Percentiles rank a stretch among this genome's conserved stretches.
Evolutionary conservation across 148 eudicot genomes (phyloP).

Genomic region (Cornus kousa): DNA sequence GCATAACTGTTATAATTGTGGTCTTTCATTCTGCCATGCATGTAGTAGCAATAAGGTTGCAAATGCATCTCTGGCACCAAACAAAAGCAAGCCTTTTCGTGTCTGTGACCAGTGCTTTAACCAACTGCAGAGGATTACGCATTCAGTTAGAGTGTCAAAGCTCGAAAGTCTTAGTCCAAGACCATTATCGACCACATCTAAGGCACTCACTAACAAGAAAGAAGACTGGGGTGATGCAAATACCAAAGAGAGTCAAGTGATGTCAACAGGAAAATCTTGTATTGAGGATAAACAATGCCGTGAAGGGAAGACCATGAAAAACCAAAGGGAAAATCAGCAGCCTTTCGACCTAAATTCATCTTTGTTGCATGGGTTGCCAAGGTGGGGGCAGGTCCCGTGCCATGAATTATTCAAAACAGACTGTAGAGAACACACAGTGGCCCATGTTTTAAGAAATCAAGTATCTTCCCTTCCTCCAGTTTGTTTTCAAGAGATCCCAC

Average conservation of each 20-base stretch:
- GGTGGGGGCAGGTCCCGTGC: slow-evolving; percentile 41
- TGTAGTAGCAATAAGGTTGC: slow-evolving; percentile 34
- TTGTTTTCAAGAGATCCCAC: slow-evolving; percentile 9
- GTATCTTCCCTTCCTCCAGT: slow-evolving; percentile 14
- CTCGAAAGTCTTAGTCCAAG: slow-evolving; percentile 24
- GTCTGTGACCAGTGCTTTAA: slow-evolving; percentile 38
- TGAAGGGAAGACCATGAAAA: slow-evolving; percentile 14
- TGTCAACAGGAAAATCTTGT: slow-evolving; percentile 2
- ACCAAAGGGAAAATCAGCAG: neutral
- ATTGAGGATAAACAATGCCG: slow-evolving; percentile 14
- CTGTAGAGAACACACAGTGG: neutral
- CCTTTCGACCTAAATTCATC: slow-evolving; percentile 7
- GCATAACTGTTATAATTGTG: slow-evolving; percentile 46
- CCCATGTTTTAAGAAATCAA: slow-evolving; percentile 6
- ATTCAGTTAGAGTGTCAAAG: slow-evolving; percentile 6
- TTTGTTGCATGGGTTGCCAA: slow-evolving; percentile 12
- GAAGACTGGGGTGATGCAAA: slow-evolving; percentile 11
- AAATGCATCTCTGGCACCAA: slow-evolving; percentile 38
- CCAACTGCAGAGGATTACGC: slow-evolving; percentile 16
- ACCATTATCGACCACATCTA: slow-evolving; percentile 15
- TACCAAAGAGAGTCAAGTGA: slow-evolving; percentile 12
- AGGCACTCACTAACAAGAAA: slow-evolving; percentile 5
- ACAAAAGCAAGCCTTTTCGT: slow-evolving; percentile 26
- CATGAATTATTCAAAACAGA: slow-evolving; percentile 19
- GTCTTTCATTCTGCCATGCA: slow-evolving; percentile 31